Percentiles rank a stretch among this genome's conserved stretches.
Conservation (phyloP, 768 basidiomycete species). For the Collybia sordida region DNA sequence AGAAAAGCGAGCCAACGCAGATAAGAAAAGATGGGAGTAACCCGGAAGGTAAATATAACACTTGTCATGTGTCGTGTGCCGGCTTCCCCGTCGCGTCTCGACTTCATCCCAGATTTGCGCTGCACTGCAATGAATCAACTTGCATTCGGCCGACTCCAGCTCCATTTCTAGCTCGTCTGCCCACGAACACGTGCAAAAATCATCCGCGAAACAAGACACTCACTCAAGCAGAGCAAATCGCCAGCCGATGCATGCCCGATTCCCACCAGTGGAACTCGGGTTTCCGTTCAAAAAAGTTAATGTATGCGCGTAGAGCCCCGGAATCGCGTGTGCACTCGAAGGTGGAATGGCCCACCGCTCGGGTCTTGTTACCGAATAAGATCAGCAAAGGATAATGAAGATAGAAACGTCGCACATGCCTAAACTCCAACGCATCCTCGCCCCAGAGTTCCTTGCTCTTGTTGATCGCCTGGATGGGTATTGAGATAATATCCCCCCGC, state of each 20-base stretch:
- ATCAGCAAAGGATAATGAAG: constrained; percentile 15
- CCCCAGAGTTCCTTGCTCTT: constrained; percentile 59
- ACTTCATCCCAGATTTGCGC: neutral
- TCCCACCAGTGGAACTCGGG: constrained; percentile 46
- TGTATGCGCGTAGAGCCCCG: constrained; percentile 52
- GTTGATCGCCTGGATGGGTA: constrained; percentile 64
- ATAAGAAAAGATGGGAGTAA: neutral
- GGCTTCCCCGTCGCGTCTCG: neutral
- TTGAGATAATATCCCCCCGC: constrained; percentile 54
- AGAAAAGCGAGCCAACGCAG: neutral
- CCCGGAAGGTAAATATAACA: neutral
- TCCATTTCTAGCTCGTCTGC: neutral
- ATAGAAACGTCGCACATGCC: constrained; percentile 30
- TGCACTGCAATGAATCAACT: neutral
- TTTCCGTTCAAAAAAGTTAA: constrained; percentile 60
- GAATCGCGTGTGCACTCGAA: constrained; percentile 34
- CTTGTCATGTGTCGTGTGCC: constrained; percentile 7
- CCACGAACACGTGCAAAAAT: constrained; percentile 2
- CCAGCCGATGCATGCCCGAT: constrained; percentile 62
- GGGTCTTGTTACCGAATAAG: constrained; percentile 35
- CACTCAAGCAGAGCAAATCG: constrained; percentile 62
- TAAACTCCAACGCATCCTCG: constrained; percentile 60
- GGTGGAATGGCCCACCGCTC: constrained; percentile 51
- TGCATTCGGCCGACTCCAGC: neutral
- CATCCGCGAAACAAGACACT: constrained; percentile 27